Evolutionary conservation across 257 asterid species (phyloP).

Genomic region (Rhazya stricta): DNA sequence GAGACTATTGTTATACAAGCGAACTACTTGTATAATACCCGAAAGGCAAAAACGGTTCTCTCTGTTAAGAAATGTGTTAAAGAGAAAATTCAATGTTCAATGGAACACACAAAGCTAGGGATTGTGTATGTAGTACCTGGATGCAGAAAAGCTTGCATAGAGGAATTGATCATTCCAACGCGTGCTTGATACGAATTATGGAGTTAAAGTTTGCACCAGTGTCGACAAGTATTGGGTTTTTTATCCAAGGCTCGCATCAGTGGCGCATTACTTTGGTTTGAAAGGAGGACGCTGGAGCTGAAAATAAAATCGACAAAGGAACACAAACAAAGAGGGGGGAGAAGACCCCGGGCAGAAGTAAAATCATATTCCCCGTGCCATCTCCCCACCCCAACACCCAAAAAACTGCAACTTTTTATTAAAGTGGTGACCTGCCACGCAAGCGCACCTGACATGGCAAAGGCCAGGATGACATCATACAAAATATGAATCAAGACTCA

Average conservation of each 20-base stretch:
- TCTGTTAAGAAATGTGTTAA: too few relatives aligned
- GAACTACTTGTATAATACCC: background rate
- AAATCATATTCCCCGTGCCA: constrained; percentile 15
- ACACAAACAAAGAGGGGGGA: background rate
- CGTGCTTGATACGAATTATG: too few relatives aligned
- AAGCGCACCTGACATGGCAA: constrained; percentile 44
- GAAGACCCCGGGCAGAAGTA: constrained; percentile 19
- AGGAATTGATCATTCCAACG: background rate
- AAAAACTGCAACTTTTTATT: constrained; percentile 4
- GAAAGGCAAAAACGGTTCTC: background rate
- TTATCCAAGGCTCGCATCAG: too few relatives aligned
- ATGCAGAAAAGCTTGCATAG: background rate
- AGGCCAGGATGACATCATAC: constrained; percentile 18
- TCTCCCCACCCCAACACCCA: constrained; percentile 18
- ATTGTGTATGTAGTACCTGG: background rate
- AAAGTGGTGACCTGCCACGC: constrained; percentile 36
- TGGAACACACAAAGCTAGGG: background rate
- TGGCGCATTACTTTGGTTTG: background rate
- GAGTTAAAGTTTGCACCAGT: too few relatives aligned
- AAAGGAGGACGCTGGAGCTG: background rate
- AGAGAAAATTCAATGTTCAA: background rate
- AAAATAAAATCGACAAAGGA: background rate
- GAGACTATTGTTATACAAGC: too few relatives aligned
- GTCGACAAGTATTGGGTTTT: too few relatives aligned
- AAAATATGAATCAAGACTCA: constrained; percentile 12